Evolutionary conservation across 2,329 filamentous ascomycete genomes (phyloP).

Genomic region (Colletotrichum trifolii): DNA sequence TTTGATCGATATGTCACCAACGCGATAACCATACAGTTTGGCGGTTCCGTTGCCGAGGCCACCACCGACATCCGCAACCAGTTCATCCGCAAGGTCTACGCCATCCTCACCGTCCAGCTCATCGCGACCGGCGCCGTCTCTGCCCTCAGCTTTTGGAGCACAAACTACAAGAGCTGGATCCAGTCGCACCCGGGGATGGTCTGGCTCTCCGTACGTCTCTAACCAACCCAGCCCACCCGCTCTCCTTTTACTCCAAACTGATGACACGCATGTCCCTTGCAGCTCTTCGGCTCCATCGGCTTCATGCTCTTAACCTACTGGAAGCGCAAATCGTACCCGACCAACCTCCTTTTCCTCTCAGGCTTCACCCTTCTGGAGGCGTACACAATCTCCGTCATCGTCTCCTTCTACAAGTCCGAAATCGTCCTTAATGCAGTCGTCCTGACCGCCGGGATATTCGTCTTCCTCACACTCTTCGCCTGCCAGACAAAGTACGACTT

Average conservation of each 20-base stretch:
- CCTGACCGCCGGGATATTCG: slow-evolving; percentile 85
- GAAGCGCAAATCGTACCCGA: slow-evolving; percentile 96
- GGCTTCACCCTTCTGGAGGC: slow-evolving; percentile 93
- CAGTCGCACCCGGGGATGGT: slow-evolving; percentile 85
- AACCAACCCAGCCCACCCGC: slow-evolving; percentile 19
- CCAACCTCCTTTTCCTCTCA: slow-evolving; percentile 90
- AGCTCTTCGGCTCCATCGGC: slow-evolving; percentile 82
- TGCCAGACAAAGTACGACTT: slow-evolving; percentile 99
- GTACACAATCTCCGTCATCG: slow-evolving; percentile 92
- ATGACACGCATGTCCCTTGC: background rate
- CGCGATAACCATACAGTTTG: slow-evolving; percentile 71
- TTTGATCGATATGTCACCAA: slow-evolving; percentile 24
- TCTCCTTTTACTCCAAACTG: background rate
- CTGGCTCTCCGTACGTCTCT: slow-evolving; percentile 76
- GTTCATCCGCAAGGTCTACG: slow-evolving; percentile 97
- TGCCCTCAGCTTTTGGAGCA: slow-evolving; percentile 86
- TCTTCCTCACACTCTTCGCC: slow-evolving; percentile 86
- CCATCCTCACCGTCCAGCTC: slow-evolving; percentile 95
- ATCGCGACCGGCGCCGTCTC: slow-evolving; percentile 85
- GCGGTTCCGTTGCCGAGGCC: slow-evolving; percentile 91
- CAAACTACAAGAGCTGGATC: slow-evolving; percentile 85
- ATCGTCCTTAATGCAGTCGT: slow-evolving; percentile 92
- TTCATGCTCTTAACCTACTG: slow-evolving; percentile 92
- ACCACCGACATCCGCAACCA: slow-evolving; percentile 96
- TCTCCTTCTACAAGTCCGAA: slow-evolving; percentile 85